Evolutionary conservation across 2,329 filamentous ascomycete species (phyloP), one percentile per base, ranked within the genome.

Genomic region (Penicillium sp.): DNA sequence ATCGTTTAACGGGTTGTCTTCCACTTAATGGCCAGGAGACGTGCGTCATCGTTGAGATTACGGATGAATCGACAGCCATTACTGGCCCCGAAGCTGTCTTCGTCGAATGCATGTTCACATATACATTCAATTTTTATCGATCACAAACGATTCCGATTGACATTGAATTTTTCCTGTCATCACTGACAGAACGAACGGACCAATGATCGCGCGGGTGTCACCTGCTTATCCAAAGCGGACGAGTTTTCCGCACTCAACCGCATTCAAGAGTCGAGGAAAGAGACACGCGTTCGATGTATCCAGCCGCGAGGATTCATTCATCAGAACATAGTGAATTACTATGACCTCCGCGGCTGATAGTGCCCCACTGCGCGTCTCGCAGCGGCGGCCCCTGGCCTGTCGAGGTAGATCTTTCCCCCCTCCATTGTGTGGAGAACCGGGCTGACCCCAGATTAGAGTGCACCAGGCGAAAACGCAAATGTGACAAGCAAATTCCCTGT

Each of bases 381-480:
- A 64, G 55, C 61, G 61, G 49, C 60, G 61, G 45, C 61, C 61
- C 23, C 54, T 60, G 29, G 61, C 61, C 13, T 64, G 61, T 51
- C 60, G 57, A 60, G 61, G 61, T 64, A 61, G 44, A 36, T 46
- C 36, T 41, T 39, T 16, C 31, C 23, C n/a, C 28, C 31, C 23
- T 13, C 28, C 7, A 42, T 28, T 13, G 12, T 15, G 23, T 47
- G n/a, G 5, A 23, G 29, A 29, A 31, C 13, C 21, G 23, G 6
- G 46, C 51, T 63, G 47, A 62, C 18, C 45, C 45, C 6, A 38
- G 49, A 41, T 10, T 50, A 65, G 63, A 65, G 50, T 65, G 63
- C 44, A 63, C 63, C 21, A 65, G 60, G 46, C 56, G 61, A 21
- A 65, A 65, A 42, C 54, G 63, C 26, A 64, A 64, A 51, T 65